Evolutionary conservation across 768 basidiomycete species (phyloP), one percentile per base, ranked within the genome.

Genomic region (Naganishia vaughanmartiniae): DNA sequence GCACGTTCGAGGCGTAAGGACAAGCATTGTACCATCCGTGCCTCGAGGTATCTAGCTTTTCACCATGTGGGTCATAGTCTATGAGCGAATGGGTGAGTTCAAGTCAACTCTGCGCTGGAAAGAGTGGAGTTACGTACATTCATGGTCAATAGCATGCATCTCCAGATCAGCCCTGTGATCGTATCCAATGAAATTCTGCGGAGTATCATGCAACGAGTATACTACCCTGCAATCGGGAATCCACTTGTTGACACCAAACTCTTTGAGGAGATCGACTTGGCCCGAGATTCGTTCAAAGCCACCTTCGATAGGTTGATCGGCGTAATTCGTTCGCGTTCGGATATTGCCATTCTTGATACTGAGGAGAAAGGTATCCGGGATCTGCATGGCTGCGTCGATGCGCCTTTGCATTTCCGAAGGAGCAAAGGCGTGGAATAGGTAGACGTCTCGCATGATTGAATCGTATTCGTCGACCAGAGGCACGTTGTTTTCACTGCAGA

Each of bases 381-480:
- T 48, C 4, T 34, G 14, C 6, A 71, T 53, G n/a, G 77, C 72
- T 17, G 15, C 15, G 28, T 74, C 46, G 65, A 77, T 70, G 0
- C 66, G 56, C 2, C 55, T 30, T 19, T 51, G 36, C 5, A 80
- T 74, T 26, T 77, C 73, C 6, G 24, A 33, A 4, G 79, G 78
- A 9, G 76, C 74, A 34, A 77, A 72, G 2, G 78, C 78, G 31
- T 71, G 75, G 70, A 74, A 79, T n/a, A 76, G 75, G 31, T 71
- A 58, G 30, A 79, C 70, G 57, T 79, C 78, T 2, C 54, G 65
- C 60, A 71, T 68, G 58, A 79, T 77, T 21, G 71, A 76, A 58
- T 79, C 77, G 65, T 76, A 79, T 65, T 79, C 78, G 70, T 79
- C 78, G 15, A 76, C 76, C 11, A 79, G 73, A 26, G 70, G 73